Evolutionary conservation across 2,329 filamentous ascomycete genomes (phyloP), one percentile per base, ranked within the genome.

Genomic region (Orbilia quercus): DNA sequence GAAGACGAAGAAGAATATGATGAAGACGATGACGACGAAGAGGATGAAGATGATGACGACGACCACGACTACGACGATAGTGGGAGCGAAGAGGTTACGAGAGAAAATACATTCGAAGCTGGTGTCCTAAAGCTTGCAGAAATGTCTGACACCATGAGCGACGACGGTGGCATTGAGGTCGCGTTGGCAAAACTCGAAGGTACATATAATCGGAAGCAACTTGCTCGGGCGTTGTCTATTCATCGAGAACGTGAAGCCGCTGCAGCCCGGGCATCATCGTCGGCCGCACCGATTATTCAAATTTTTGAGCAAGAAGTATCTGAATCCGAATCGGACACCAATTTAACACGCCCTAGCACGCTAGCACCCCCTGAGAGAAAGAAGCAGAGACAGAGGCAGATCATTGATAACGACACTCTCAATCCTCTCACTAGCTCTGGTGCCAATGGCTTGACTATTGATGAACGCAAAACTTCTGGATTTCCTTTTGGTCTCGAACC

Each of bases 181-280:
- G 91, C 95, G 0, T 81, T 99, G 55, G 82, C 93, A 77, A 99
- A 98, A 78, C 84, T 99, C 0, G 95, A 99, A 82, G 95, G 95
- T 7, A 94, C 88, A 76, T 95, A 89, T 77, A 85, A 89, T 79
- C 88, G 85, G 76, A 86, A 80, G 40, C 76, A 76, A 14, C 54
- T 75, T 20, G 62, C 65, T 16, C 45, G 75, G 22, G 53, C 60
- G 14, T 60, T 73, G 3, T 73, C 59, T 25, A 72, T 73, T 50
- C 60, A 60, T 36, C 47, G 72, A 69, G 53, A 69, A 51, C 69
- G 69, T 11, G 69, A 73, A 36, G 53, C 59, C 14, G 60, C 69
- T 1, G 54, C 31, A 12, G 54, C 28, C n/a, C 28, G 55, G 42
- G 47, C 60, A 11, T 57, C 60, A 2, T 42, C 57, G 11, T 67